Base-by-base conservation (phyloP, 2,329 filamentous ascomycete species). In the Rhytidhysteron rufulum region DNA sequence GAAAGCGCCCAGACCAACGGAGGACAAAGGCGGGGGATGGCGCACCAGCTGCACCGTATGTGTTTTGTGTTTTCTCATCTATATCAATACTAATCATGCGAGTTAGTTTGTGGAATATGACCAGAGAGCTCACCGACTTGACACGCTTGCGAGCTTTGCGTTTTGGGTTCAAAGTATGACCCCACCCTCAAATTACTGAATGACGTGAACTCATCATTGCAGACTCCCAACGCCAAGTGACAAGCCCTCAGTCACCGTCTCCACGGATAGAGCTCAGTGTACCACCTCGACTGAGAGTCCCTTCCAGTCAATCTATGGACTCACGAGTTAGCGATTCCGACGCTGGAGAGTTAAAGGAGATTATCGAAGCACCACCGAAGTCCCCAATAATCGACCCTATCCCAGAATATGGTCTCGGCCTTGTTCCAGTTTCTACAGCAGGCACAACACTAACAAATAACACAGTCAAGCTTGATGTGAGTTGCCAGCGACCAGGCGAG, bases 101-200 rank as follows among this genome's bases (percentile, higher is more conserved):
- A 39, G 42, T 33, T 53, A 88, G 85, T 96, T 98, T 68, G 85
- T 97, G 53, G 93, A 98, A 67, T 98, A 98, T 61, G 90, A 98
- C 66, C 86, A 93, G 60, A 82, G 91, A 52, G 88, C 89, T 24
- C 93, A 98, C 68, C 81, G 85, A 48, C 70, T 98, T 44, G 82
- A 94, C 53, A 91, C 89, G 4, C 77, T 98, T 39, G 90, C 88
- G 11, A 90, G 83, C 61, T 97, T 98, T 68, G 89, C 88, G 4
- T 97, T 95, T 63, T 98, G 88, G 85, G 89, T 97, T 43, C 79
- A 91, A 54, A 91, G 86, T 83, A 75, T 60, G 77, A n/a, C 18
- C 16, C 16, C 27, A 5, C 27, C 16, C 8, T 30, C 27, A 13
- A n/a, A 29, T 29, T 30, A 25, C 3, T 13, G 7, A 27, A 16